Evolutionary conservation across 495 filamentous ascomycete species (phyloP).

Genomic region (Cercophora newfieldiana): DNA sequence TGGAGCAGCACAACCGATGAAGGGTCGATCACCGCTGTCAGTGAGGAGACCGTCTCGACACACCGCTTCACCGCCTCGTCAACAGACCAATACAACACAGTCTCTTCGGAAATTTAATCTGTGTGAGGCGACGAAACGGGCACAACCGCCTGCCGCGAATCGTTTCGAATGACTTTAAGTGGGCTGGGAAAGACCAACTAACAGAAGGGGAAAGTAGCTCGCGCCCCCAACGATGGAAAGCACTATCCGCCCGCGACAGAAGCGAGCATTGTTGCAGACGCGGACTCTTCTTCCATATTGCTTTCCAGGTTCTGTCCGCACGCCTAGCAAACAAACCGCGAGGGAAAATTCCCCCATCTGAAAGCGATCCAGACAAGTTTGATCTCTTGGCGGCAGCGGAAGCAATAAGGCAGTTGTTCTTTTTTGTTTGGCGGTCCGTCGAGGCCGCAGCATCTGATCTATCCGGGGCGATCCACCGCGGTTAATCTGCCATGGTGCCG

Average conservation of each 20-base stretch:
- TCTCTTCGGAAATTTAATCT: not conserved
- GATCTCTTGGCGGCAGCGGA: not conserved
- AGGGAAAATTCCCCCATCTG: slow-evolving; percentile 7
- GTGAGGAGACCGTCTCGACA: not conserved
- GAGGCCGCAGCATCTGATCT: not conserved
- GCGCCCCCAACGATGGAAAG: not conserved
- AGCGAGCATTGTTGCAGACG: not conserved
- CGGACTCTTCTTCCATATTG: not conserved
- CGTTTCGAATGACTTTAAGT: too few species aligned
- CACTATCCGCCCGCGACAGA: not conserved
- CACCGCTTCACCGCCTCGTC: not conserved
- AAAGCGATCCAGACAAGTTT: not conserved
- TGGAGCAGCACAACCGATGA: not conserved
- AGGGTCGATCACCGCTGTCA: not conserved
- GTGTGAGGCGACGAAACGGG: not conserved
- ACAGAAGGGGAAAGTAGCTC: not conserved
- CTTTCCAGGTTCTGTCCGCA: not conserved
- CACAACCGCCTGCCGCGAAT: not conserved
- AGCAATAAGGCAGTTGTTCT: not conserved
- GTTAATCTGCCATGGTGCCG: not conserved
- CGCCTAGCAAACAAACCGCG: not conserved
- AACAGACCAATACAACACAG: too few species aligned
- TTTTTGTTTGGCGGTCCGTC: not conserved
- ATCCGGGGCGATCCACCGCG: not conserved
- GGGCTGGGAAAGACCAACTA: not conserved